A percentile compares a stretch with the other conserved stretches of the same genome.
Conservation (phyloP, 805 yeast genomes). For the Maudiozyma pseudohumilis region DNA sequence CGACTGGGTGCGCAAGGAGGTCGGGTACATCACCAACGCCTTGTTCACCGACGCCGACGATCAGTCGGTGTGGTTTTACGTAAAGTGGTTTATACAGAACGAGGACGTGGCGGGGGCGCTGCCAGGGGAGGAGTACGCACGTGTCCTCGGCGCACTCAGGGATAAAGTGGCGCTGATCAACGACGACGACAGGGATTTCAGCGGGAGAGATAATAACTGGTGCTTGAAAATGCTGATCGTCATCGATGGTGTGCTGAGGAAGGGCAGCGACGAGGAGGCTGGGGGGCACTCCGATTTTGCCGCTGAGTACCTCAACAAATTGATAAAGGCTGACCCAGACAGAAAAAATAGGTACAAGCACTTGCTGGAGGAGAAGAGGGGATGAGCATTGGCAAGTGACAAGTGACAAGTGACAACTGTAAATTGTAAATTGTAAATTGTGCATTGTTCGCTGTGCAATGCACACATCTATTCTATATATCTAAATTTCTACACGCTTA, state of each 20-base stretch:
- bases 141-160: slow-evolving; percentile 38
- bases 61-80: slow-evolving; percentile 85
- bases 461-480: too few species aligned
- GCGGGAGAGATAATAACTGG: slow-evolving; percentile 57
- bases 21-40: slow-evolving; percentile 67
- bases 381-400: too few species aligned
- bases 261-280: too few species aligned
- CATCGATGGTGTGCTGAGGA: slow-evolving; percentile 31
- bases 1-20: slow-evolving; percentile 40
- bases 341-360: slow-evolving; percentile 51
- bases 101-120: slow-evolving; percentile 23
- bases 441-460: too few species aligned
- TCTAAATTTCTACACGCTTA: too few species aligned
- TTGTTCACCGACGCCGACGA: slow-evolving; percentile 90
- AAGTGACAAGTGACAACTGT: too few species aligned
- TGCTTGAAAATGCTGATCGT: slow-evolving; percentile 56
- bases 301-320: slow-evolving; percentile 28
- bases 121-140: slow-evolving; percentile 24
- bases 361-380: slow-evolving; percentile 13
- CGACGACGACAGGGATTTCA: slow-evolving; percentile 62
- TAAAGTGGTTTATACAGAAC: slow-evolving; percentile 59
- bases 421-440: too few species aligned
- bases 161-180: slow-evolving; percentile 50
- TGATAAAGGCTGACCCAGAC: slow-evolving; percentile 53
- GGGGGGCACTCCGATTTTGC: slow-evolving; percentile 18